Conservation (phyloP, 768 basidiomycete genomes). For the Lactifluus subvellereus region DNA sequence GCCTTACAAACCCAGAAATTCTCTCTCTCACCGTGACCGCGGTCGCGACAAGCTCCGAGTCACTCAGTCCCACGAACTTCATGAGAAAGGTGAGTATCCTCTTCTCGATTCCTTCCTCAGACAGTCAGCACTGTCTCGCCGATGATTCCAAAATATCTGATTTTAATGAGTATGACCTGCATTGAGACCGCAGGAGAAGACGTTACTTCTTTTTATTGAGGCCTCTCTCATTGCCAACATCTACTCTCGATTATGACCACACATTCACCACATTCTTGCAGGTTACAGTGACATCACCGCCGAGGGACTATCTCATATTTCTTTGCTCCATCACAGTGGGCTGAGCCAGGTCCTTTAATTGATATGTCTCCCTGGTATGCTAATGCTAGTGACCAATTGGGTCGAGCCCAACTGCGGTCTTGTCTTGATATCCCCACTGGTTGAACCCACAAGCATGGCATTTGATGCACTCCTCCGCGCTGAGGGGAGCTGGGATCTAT, state of each 20-base stretch:
- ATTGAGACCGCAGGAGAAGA: slow-evolving; percentile 24
- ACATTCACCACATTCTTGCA: slow-evolving; percentile 1
- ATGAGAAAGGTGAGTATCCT: slow-evolving; percentile 5
- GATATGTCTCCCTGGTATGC: neutral
- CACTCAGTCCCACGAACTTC: no score
- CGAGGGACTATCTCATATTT: neutral
- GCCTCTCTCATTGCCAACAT: neutral
- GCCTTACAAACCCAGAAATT: neutral
- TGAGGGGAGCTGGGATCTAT: neutral
- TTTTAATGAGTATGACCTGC: slow-evolving; percentile 33
- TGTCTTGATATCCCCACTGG: neutral
- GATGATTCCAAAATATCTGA: slow-evolving; percentile 30
- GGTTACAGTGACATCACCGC: neutral
- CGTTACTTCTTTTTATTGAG: slow-evolving; percentile 17
- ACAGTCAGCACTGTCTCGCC: slow-evolving; percentile 4
- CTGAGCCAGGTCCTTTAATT: neutral
- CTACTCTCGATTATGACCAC: neutral
- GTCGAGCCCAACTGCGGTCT: neutral
- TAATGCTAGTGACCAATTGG: neutral
- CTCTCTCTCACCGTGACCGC: neutral
- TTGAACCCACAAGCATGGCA: neutral
- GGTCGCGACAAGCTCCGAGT: neutral
- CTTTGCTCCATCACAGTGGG: neutral
- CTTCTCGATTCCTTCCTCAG: neutral
- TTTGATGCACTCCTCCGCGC: neutral